A percentile compares a stretch with the other conserved stretches of the same genome.
Evolutionary conservation across 1,139 yeast genomes (phyloP).

Genomic region (Saccharomyces pastorianus): DNA sequence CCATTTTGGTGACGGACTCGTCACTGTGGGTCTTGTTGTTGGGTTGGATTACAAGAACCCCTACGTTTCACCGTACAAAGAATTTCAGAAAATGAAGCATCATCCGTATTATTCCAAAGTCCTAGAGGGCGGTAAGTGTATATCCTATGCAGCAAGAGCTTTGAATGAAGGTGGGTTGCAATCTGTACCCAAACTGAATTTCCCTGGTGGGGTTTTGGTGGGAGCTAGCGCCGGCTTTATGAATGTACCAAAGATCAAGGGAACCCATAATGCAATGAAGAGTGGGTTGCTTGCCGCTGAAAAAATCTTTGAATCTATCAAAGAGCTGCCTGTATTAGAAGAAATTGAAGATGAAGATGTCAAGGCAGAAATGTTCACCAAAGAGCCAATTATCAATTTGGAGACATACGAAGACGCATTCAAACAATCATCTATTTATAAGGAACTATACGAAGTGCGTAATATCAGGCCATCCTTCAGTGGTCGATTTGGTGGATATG

Average conservation of each 20-base stretch:
- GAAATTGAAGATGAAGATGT: conserved; percentile 36
- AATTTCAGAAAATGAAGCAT: conserved; percentile 85
- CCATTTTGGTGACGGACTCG: conserved; percentile 90
- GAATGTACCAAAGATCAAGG: conserved; percentile 94
- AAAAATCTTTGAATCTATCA: conserved; percentile 50
- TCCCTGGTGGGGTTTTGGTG: conserved; percentile 92
- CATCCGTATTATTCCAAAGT: conserved; percentile 79
- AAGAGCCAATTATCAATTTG: conserved; percentile 40
- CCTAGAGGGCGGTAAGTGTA: conserved; percentile 81
- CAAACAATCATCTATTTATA: conserved; percentile 73
- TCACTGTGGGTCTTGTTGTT: conserved; percentile 80
- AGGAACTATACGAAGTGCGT: conserved; percentile 75
- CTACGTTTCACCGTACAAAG: conserved; percentile 88
- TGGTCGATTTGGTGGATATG: conserved; percentile 55
- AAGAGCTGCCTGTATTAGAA: conserved; percentile 37
- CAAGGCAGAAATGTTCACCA: conserved; percentile 5
- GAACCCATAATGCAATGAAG: conserved; percentile 96
- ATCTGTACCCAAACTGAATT: conserved; percentile 76
- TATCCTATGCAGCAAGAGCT: conserved; percentile 92
- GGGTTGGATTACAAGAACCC: conserved; percentile 94
- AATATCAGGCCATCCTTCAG: conserved; percentile 89
- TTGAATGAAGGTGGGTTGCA: conserved; percentile 94
- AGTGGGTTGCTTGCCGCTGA: conserved; percentile 95
- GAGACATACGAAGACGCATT: conserved; percentile 54
- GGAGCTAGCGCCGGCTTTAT: conserved; percentile 95